phyloP scores from a whole-genome alignment of 2,329 filamentous ascomycete genomes.

The Gremmenia infestans region DNA sequence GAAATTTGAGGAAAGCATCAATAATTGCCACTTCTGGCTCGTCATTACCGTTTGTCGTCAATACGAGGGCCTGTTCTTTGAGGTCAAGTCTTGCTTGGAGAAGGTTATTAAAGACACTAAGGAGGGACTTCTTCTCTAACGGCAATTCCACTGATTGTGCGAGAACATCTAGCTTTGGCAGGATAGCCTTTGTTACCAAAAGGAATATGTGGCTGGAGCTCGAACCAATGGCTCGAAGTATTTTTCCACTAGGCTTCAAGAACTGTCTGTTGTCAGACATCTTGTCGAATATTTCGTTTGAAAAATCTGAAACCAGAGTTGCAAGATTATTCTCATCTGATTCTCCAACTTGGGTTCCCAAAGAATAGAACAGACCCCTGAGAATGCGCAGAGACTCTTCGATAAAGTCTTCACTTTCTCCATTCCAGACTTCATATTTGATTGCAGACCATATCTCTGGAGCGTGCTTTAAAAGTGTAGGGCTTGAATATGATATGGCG shows the following conservation, averaged over 20 bases:
- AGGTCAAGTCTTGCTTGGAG: slow-evolving; percentile 21
- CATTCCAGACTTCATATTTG: slow-evolving; percentile 32
- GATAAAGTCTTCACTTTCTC: slow-evolving; percentile 28
- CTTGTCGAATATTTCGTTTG: neutral
- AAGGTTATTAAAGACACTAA: slow-evolving; percentile 27
- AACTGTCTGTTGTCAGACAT: neutral
- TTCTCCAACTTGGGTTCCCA: slow-evolving; percentile 2
- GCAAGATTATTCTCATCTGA: slow-evolving; percentile 3
- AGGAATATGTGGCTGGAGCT: slow-evolving; percentile 18
- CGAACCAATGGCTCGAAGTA: slow-evolving; percentile 20
- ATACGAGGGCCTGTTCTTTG: neutral
- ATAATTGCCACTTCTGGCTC: neutral
- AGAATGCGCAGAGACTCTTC: slow-evolving; percentile 23
- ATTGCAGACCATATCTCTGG: slow-evolving; percentile 29
- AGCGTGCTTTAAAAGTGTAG: slow-evolving; percentile 16
- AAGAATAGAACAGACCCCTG: slow-evolving; percentile 11
- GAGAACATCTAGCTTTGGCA: slow-evolving; percentile 19
- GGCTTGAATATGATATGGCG: slow-evolving; percentile 16
- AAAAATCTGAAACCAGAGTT: neutral
- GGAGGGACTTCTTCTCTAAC: slow-evolving; percentile 20
- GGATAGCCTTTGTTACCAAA: slow-evolving; percentile 15
- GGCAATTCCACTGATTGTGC: slow-evolving; percentile 19
- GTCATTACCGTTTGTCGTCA: neutral
- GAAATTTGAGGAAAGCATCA: slow-evolving; percentile 7
- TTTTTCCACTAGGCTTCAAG: slow-evolving; percentile 8